Evolutionary conservation across 129 eudicot species (phyloP).

Genomic region (Scalesia atractyloides): DNA sequence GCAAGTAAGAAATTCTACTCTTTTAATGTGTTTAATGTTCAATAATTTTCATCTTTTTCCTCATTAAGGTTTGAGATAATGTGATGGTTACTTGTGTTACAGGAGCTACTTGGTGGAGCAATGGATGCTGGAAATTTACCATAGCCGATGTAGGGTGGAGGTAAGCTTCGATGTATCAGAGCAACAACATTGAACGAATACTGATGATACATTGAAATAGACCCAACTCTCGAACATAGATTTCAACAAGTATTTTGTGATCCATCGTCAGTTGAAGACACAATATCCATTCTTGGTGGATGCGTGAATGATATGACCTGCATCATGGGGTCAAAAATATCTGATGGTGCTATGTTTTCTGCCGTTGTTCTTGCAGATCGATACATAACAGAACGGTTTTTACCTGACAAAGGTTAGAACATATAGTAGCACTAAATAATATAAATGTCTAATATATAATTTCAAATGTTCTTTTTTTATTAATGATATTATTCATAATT

Average conservation of each 20-base stretch:
- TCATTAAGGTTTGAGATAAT: neutral
- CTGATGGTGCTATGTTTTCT: constrained; percentile 83
- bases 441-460: neutral
- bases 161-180: constrained; percentile 93
- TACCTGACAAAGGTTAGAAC: constrained; percentile 86
- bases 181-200: constrained; percentile 90
- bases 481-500: constrained; percentile 18
- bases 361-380: constrained; percentile 91
- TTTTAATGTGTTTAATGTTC: neutral
- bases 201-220: constrained; percentile 88
- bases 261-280: constrained; percentile 88
- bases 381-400: constrained; percentile 85
- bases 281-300: constrained; percentile 93
- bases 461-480: neutral
- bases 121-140: constrained; percentile 95
- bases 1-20: constrained; percentile 52
- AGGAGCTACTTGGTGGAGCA: constrained; percentile 89
- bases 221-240: constrained; percentile 88
- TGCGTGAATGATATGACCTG: constrained; percentile 93
- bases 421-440: neutral
- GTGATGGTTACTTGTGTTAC: constrained; percentile 15
- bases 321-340: constrained; percentile 97
- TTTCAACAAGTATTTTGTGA: constrained; percentile 93
- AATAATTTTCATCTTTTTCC: too few species aligned
- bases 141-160: constrained; percentile 95